Conservation (phyloP, 2,329 filamentous ascomycete genomes). For the Simplicillium aogashimaense region DNA sequence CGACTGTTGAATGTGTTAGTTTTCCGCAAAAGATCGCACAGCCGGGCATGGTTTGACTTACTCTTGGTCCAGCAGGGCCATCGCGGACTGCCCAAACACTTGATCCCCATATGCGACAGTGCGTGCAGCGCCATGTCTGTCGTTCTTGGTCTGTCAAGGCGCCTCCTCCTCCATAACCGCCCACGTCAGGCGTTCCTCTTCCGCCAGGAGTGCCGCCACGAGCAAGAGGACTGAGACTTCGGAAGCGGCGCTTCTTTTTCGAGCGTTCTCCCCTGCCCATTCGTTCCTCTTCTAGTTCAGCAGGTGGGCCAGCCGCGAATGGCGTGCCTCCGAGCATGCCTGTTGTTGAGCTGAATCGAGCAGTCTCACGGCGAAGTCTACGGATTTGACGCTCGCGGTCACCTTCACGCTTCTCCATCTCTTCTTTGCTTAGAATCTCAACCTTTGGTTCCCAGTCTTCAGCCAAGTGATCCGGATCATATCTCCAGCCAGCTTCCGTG, state of each 20-base stretch:
- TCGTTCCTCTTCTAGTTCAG: slow-evolving; percentile 58
- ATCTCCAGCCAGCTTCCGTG: slow-evolving; percentile 84
- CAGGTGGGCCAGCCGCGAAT: slow-evolving; percentile 16
- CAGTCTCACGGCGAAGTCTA: slow-evolving; percentile 79
- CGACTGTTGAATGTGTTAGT: slow-evolving; percentile 40
- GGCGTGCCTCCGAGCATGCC: slow-evolving; percentile 73
- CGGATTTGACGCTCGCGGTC: slow-evolving; percentile 88
- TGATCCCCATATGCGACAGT: slow-evolving; percentile 80
- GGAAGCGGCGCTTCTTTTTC: slow-evolving; percentile 90
- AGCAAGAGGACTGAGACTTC: slow-evolving; percentile 75
- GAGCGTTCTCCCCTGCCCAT: slow-evolving; percentile 88
- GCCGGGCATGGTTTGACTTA: slow-evolving; percentile 35
- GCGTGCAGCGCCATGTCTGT: slow-evolving; percentile 73
- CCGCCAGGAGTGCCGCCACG: slow-evolving; percentile 53
- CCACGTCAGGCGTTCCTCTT: slow-evolving; percentile 72
- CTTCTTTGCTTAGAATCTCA: slow-evolving; percentile 78
- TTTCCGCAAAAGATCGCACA: slow-evolving; percentile 7
- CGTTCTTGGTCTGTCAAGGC: slow-evolving; percentile 69
- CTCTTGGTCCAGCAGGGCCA: slow-evolving; percentile 74
- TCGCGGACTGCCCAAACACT: slow-evolving; percentile 93
- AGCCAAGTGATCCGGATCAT: slow-evolving; percentile 82
- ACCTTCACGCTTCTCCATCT: slow-evolving; percentile 94
- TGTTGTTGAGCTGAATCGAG: slow-evolving; percentile 78
- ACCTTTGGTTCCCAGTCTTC: slow-evolving; percentile 79
- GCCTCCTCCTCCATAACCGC: slow-evolving; percentile 61